Base-by-base conservation (phyloP, 2,329 filamentous ascomycete species). In the Rutstroemia sp. region DNA sequence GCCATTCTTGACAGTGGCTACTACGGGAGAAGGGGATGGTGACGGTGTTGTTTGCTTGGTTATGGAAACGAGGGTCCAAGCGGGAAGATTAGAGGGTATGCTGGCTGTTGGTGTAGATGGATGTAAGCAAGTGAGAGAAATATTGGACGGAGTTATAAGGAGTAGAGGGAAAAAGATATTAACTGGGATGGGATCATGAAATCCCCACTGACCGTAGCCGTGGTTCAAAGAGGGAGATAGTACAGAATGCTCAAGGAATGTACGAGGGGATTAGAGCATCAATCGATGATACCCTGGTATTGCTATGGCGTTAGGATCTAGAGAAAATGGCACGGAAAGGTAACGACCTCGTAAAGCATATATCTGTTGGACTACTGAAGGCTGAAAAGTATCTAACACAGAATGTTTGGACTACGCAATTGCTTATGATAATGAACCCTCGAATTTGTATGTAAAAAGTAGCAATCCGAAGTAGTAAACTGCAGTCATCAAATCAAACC, bases 61-160 rank as follows among this genome's bases (percentile, higher is more conserved):
- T 12, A 88, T 95, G 79, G 94, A 97, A 77, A 94, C 86, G 54
- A 83, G 90, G 49, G 86, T 96, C n/a, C 88, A 95, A 71, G 82
- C 88, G 61, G 79, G 79, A 57, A 81, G 91, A 57, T 70, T 97
- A 58, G 92, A 99, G 74, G 88, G 88, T 1, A 95, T 99, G 92
- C 75, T 99, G 65, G 90, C 89, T 0, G 90, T 96, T 1, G 92
- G 88, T 0, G 84, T 96, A 49, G 92, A 96, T 70, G 94, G 92
- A 5, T 97, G 92, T 72, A 90, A 87, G 72, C 87, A 92, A 69
- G 85, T 97, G 41, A 81, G 89, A 61, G 80, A 83, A 63, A 87
- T 96, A 50, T 70, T 99, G 66, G 92, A 97, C 71, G 77, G 79
- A 6, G 86, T 95, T 14, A 85, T 97, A 47, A 83, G 86, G 68